phyloP scores from a whole-genome alignment of 2,329 filamentous ascomycete genomes.

The Aspergillus melleus region DNA sequence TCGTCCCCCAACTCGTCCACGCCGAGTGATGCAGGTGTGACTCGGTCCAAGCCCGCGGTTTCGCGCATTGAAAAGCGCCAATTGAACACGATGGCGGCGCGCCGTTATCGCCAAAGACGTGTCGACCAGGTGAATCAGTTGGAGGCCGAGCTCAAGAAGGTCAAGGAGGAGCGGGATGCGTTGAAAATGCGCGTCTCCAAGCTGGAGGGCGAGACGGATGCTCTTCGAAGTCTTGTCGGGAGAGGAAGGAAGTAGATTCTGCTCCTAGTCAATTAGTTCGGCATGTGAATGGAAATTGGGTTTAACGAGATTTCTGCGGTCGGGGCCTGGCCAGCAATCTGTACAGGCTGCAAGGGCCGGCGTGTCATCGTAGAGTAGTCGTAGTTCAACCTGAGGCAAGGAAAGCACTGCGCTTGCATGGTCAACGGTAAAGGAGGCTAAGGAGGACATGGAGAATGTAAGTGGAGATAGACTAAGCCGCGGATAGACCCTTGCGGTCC shows the following conservation, averaged over 20 bases:
- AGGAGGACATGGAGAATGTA: not conserved
- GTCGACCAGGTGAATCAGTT: conserved; percentile 10
- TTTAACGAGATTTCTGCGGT: not conserved
- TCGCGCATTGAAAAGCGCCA: conserved; percentile 12
- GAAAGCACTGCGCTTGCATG: too few relatives aligned
- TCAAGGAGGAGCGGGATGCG: conserved; percentile 11
- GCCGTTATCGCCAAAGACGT: conserved; percentile 9
- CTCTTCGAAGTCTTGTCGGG: conserved; percentile 1
- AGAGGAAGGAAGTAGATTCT: conserved; percentile 7
- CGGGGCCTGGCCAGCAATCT: not conserved
- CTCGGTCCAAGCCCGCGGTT: not conserved
- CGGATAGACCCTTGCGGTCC: not conserved
- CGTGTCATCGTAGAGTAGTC: not conserved
- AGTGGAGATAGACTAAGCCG: not conserved
- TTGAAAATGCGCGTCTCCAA: conserved; percentile 13
- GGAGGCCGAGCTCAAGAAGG: conserved; percentile 11
- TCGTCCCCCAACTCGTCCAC: conserved; percentile 7
- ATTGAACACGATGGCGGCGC: conserved; percentile 9
- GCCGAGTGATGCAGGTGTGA: conserved; percentile 2
- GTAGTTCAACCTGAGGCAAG: not conserved
- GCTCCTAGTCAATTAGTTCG: not conserved
- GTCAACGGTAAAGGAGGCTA: too few relatives aligned
- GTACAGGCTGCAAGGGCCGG: not conserved
- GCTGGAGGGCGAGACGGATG: conserved; percentile 15
- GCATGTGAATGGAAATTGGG: not conserved